Evolutionary conservation across 768 basidiomycete species (phyloP).

Genomic region (Cubamyces sp.): DNA sequence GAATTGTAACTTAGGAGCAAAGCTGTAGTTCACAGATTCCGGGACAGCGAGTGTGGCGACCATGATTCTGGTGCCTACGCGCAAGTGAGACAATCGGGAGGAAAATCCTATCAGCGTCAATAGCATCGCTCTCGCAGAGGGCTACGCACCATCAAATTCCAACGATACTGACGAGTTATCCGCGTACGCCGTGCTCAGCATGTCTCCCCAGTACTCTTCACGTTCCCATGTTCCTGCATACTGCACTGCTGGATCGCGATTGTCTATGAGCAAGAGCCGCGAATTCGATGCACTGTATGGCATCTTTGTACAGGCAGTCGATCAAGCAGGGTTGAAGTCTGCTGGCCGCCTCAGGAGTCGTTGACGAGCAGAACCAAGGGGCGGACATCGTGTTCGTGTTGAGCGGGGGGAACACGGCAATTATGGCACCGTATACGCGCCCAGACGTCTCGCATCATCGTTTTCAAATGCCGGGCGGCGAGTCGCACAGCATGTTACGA

Average conservation of each 20-base stretch:
- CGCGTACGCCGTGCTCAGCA: neutral
- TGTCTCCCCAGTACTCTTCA: neutral
- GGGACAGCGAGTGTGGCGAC: constrained; percentile 1
- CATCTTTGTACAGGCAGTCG: neutral
- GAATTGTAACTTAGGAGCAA: neutral
- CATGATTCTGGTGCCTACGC: constrained; percentile 8
- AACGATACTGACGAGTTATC: constrained; percentile 1
- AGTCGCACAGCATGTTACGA: neutral
- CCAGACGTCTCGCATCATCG: neutral
- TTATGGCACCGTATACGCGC: neutral
- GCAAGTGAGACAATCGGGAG: no score
- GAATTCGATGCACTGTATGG: constrained; percentile 4
- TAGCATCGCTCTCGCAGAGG: no score
- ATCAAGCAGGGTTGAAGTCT: no score
- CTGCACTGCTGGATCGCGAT: constrained; percentile 8
- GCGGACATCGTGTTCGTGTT: neutral
- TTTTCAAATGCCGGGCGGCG: neutral
- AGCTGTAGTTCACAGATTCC: neutral
- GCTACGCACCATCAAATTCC: constrained; percentile 9
- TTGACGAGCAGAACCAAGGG: no score
- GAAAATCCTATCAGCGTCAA: neutral
- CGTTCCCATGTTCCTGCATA: constrained; percentile 1
- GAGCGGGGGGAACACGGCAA: neutral
- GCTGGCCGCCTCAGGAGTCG: no score
- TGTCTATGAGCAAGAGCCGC: constrained; percentile 8